These are phyloP conservation scores for Digitaria exilis DNA, from an alignment of 202 grass and related monocot genomes.

Conservation along the genomic window DNA sequence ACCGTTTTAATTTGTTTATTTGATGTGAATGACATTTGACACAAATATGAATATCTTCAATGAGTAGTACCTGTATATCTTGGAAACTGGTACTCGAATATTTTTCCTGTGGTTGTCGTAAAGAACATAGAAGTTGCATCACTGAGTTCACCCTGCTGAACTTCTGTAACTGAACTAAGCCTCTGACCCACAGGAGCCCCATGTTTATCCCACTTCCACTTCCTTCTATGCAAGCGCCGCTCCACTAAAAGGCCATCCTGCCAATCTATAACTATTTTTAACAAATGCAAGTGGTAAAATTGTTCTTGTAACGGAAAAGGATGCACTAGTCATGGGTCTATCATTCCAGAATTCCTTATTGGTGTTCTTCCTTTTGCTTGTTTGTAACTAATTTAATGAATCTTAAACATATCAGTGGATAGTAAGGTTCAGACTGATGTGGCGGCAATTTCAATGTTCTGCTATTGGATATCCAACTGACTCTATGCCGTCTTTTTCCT, in stretches of 20 bases:
- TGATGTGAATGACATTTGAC: neutral
- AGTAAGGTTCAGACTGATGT: conserved; percentile 15
- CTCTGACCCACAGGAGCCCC: conserved; percentile 65
- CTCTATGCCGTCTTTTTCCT: neutral
- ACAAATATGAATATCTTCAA: conserved; percentile 2
- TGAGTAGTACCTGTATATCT: conserved; percentile 61
- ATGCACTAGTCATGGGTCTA: neutral
- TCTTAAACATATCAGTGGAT: conserved; percentile 1
- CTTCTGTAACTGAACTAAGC: conserved; percentile 76
- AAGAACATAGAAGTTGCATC: conserved; percentile 64
- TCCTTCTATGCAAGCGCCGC: conserved; percentile 88
- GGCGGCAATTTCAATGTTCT: conserved; percentile 3
- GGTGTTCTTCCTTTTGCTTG: neutral
- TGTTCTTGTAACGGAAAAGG: conserved; percentile 14
- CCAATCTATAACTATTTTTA: conserved; percentile 81
- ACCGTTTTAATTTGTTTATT: conserved; percentile 12
- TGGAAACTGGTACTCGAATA: conserved; percentile 81
- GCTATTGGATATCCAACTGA: conserved; percentile 17
- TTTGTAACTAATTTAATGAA: conserved; percentile 13
- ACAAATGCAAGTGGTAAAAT: conserved; percentile 38
- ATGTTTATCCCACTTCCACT: conserved; percentile 93
- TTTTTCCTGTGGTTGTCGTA: conserved; percentile 67
- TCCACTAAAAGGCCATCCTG: conserved; percentile 99
- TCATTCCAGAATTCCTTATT: neutral
- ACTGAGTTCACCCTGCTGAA: conserved; percentile 64